Base-by-base conservation (phyloP, 306 rosid genomes). In the Urtica urens region DNA sequence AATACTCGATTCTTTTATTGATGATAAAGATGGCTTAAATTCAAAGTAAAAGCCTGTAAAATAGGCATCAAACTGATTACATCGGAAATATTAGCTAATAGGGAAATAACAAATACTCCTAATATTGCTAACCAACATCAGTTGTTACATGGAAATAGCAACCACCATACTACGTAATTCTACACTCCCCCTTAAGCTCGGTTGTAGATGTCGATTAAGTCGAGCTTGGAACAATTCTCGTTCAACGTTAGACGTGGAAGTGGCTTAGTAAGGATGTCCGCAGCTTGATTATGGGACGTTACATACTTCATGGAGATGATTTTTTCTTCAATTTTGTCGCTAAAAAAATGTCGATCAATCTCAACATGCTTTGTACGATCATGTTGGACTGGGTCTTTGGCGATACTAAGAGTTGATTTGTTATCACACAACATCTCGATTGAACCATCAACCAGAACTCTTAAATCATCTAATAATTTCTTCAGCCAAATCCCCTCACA, bases 181-280 rank as follows among this genome's bases (percentile, higher is more conserved):
- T 6, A 18, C 2, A 17, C 49, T 55, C 14, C 49, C 38, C 60
- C 49, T 55, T 49, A 55, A 55, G 35, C 48, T 55, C 17, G 60
- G 39, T 14, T 25, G 16, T 55, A 18, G 6, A 55, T 23, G 22
- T 55, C 8, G 5, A 23, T 14, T 38, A 55, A 26, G 7, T 49
- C 49, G 3, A 55, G 49, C 49, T 55, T 55, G 49, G 16, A 23
- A 14, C 7, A 38, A 1, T 38, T 7, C 1, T 39, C 38, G 24
- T 38, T 38, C 24, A 55, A 55, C 2, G 8, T 17, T 1, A 18
- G 6, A n/a, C 23, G 15, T 4, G 34, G 49, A 2, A 55, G 38
- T 10, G 38, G 49, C 12, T 55, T 55, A 0, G 49, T 38, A 26
- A 55, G 60, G 23, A 55, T 39, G n/a, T 23, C 24, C 1, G 38